Base-by-base conservation (phyloP, 768 basidiomycete species). In the Cantharellus cinnabarinus region DNA sequence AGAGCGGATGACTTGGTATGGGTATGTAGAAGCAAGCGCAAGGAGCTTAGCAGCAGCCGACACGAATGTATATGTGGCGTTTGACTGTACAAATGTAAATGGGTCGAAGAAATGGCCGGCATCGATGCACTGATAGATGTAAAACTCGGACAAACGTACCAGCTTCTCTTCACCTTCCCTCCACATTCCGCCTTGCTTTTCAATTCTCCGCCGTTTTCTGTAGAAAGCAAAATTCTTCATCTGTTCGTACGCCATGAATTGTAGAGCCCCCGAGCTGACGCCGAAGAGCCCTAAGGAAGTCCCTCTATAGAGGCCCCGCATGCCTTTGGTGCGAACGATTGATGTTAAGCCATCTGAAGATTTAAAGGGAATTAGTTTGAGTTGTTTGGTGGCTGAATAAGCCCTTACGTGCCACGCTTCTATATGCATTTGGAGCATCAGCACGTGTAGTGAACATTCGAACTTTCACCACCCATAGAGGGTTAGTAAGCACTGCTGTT, bases 381-480 rank as follows among this genome's bases (percentile, higher is more conserved):
- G 41, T 41, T 54, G 10, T 10, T 37, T 40, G 48, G 61, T 59
- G 4, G 14, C 7, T 53, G 57, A 41, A 59, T 10, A 63, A 66
- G 57, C 63, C n/a, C 82, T 61, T 62, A 90, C 89, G 74, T 79
- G 79, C 83, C 60, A 91, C 73, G 4, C 83, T 81, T 15, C 80
- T 79, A 69, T 97, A 97, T 1, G 89, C 81, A 2, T 68, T 73
- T 4, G 85, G 80, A 48, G 82, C 79, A 59, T 78, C 75, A 38
- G 77, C 69, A 5, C 72, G 72, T 0, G 90, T 84, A 1, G 91
- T 89, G 67, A 95, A 99, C 82, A 97, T 91, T 61, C 95, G 81
- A 4, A 95, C 93, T 73, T 94, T 87, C 59, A 98, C 85, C 10
- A 98, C 85, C 94, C 94, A 98, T 64, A 97, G 80, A 0, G 94